Base-by-base conservation (phyloP, 495 filamentous ascomycete genomes). In the Filosporella fistucella region DNA sequence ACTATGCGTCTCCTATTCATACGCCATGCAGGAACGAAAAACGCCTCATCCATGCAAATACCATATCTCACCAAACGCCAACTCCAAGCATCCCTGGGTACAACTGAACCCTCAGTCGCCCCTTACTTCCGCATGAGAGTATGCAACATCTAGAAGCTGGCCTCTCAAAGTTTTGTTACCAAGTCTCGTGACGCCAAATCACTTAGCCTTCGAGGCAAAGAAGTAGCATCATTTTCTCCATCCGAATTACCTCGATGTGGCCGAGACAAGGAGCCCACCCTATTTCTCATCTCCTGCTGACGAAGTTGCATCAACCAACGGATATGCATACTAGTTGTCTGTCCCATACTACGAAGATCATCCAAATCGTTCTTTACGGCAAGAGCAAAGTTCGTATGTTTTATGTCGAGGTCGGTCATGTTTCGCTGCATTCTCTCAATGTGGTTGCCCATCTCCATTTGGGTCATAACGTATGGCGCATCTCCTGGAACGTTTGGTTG, bases 231-330 rank as follows among this genome's bases (percentile, higher is more conserved):
- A n/a, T n/a, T n/a, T n/a, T 52, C 52, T 25, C 10, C 26, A 42
- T 51, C 54, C 21, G 17, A 46, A 34, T 59, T 6, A n/a, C 57
- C 36, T 54, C 60, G 37, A 59, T 26, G 9, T 46, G 60, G 12
- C 57, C 22, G 57, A 26, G 30, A 49, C 53, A 37, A 56, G 24
- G 42, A 25, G 11, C 57, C 54, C 41, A 45, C 42, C 7, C 57
- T 21, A 24, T 49, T 39, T 16, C 52, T 45, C 11, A 64, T 62
- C 36, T 70, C 68, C 29, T 70, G 68, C 5, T 65, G 26, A 10
- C 68, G 55, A 48, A 69, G 67, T 28, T 68, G 75, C 69, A 78
- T 68, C 44, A 77, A 60, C 75, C 74, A 80, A 18, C 67, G 64
- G 12, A 75, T 71, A 47, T 80, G 74, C 75, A 77, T 76, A 28